These are phyloP conservation scores for Phytophthora hibernalis DNA, from an alignment of 352 stramenopile genomes.

Conservation along the genomic window DNA sequence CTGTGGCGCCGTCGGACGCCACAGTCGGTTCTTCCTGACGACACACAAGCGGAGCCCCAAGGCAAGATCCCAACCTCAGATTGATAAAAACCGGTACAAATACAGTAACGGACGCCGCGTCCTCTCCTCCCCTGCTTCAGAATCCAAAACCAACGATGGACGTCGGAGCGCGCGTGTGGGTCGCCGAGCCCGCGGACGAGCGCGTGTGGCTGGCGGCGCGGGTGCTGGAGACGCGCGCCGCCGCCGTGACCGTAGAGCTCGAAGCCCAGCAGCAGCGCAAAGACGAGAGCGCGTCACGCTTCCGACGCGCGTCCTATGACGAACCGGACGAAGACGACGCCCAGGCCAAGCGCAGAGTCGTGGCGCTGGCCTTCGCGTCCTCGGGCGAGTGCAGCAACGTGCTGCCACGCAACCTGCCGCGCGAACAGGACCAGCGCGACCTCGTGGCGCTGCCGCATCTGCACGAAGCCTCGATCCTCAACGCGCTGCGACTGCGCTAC, in stretches of 20 bases:
- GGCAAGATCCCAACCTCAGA: not conserved
- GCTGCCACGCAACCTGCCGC: conserved; percentile 68
- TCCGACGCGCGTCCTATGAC: conserved; percentile 18
- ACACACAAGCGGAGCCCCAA: conserved; percentile 18
- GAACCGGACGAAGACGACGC: conserved; percentile 16
- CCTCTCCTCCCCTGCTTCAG: conserved; percentile 8
- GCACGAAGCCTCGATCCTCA: conserved; percentile 86
- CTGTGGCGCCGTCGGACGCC: not conserved
- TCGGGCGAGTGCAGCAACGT: conserved; percentile 72
- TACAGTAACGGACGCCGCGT: conserved; percentile 8
- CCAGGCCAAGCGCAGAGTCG: conserved; percentile 31
- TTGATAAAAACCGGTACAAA: conserved; percentile 6
- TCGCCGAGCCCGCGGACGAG: conserved; percentile 57
- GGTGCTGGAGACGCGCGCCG: conserved; percentile 28
- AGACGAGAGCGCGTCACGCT: conserved; percentile 13
- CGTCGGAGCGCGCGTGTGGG: conserved; percentile 73
- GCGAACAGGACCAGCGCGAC: conserved; percentile 75
- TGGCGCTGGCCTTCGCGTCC: conserved; percentile 45
- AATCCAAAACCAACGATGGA: conserved; percentile 57
- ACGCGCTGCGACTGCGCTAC: conserved; percentile 80
- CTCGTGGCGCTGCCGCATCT: conserved; percentile 85
- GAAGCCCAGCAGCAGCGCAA: conserved; percentile 6
- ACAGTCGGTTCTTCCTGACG: conserved; percentile 33
- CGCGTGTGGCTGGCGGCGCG: conserved; percentile 71
- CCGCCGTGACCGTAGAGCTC: conserved; percentile 36